Conservation (phyloP, 1,284 basidiomycete species). For the Phellinidium pouzarii region DNA sequence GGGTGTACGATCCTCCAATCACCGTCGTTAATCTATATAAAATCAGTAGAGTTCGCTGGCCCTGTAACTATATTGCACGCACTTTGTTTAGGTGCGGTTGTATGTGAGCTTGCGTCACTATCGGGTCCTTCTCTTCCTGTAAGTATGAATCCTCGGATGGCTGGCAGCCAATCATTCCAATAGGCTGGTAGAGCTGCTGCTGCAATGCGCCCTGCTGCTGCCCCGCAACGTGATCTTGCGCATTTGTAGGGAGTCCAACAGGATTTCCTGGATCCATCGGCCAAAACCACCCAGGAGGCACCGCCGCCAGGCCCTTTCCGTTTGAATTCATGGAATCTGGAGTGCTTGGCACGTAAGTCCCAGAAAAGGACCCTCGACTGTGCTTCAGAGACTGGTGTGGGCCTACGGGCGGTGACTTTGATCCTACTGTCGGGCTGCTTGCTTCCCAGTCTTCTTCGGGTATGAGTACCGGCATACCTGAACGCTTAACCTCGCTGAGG, state of each 20-base stretch:
- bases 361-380: slow-evolving; percentile 5
- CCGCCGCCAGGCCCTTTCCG: slow-evolving; percentile 43
- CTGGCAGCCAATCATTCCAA: slow-evolving; percentile 45
- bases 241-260: slow-evolving; percentile 22
- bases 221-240: slow-evolving; percentile 23
- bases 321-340: slow-evolving; percentile 4
- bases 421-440: slow-evolving; percentile 28
- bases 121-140: slow-evolving; percentile 54
- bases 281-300: slow-evolving; percentile 63
- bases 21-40: neutral
- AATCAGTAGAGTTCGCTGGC: neutral
- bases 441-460: slow-evolving; percentile 67
- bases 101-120: slow-evolving; percentile 27
- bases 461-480: slow-evolving; percentile 50
- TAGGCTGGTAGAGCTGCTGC: slow-evolving; percentile 33
- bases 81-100: slow-evolving; percentile 37
- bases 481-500: slow-evolving; percentile 52
- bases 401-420: slow-evolving; percentile 23
- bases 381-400: slow-evolving; percentile 17
- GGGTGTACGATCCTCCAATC: neutral
- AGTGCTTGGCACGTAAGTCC: neutral
- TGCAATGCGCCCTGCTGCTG: slow-evolving; percentile 18
- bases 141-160: slow-evolving; percentile 52
- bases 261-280: slow-evolving; percentile 62
- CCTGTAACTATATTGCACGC: slow-evolving; percentile 13